Conservation (phyloP, 768 basidiomycete genomes). For the Hygrocybe punicea region DNA sequence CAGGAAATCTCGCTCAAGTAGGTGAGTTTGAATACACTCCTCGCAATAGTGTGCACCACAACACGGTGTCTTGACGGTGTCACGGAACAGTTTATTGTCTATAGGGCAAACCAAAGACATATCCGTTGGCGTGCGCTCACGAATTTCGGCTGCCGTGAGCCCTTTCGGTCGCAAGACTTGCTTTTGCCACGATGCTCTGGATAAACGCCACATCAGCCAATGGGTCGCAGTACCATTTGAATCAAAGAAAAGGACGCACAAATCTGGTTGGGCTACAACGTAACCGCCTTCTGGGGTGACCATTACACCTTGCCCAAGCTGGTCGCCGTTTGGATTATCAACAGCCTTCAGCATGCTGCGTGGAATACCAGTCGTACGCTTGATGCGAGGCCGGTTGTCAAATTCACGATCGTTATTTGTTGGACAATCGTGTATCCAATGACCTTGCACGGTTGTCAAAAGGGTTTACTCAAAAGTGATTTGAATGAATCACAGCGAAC, state of each 20-base stretch:
- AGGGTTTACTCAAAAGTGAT: neutral
- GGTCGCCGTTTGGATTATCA: conserved; percentile 72
- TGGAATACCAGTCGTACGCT: conserved; percentile 97
- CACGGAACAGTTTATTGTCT: conserved; percentile 89
- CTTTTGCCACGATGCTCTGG: conserved; percentile 91
- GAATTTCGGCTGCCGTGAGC: conserved; percentile 83
- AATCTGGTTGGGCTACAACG: conserved; percentile 94
- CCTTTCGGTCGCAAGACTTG: conserved; percentile 77
- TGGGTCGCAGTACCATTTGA: neutral
- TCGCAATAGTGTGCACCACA: conserved; percentile 91
- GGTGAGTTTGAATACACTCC: conserved; percentile 92
- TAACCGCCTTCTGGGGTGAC: conserved; percentile 98
- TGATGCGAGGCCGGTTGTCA: conserved; percentile 92
- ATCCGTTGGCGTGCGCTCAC: conserved; percentile 80
- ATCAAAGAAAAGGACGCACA: conserved; percentile 52
- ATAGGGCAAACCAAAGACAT: conserved; percentile 79
- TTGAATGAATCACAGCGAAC: conserved; percentile 38
- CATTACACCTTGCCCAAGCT: conserved; percentile 87
- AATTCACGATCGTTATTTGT: conserved; percentile 95
- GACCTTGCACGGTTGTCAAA: conserved; percentile 53
- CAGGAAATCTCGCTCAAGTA: conserved; percentile 91
- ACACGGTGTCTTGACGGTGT: conserved; percentile 94
- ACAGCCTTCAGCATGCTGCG: conserved; percentile 96
- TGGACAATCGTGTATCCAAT: conserved; percentile 99
- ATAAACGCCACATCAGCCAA: neutral